Conservation (phyloP, 2,329 filamentous ascomycete species). For the Neofusicoccum laricinum region DNA sequence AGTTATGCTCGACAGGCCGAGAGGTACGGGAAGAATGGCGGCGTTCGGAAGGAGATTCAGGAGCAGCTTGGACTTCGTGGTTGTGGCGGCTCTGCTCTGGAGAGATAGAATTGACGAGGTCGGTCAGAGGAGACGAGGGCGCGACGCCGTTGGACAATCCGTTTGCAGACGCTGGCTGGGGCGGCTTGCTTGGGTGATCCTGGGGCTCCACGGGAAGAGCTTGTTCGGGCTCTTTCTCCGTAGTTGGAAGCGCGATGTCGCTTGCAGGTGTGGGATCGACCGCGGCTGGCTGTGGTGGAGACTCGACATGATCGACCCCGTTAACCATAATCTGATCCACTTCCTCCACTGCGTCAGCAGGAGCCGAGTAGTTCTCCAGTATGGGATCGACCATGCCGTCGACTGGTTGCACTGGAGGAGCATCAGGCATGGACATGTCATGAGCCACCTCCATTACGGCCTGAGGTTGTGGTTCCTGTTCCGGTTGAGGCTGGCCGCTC, state of each 20-base stretch:
- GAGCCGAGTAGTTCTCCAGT: neutral
- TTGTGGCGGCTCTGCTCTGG: conserved; percentile 11
- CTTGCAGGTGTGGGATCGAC: conserved; percentile 23
- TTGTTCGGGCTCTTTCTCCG: conserved; percentile 28
- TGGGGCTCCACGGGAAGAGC: conserved; percentile 21
- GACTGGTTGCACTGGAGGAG: neutral
- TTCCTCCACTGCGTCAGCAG: neutral
- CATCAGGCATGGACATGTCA: conserved; percentile 7
- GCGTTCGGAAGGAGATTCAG: neutral
- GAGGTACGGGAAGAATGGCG: conserved; percentile 20
- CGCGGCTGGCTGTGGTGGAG: conserved; percentile 17
- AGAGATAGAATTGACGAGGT: conserved; percentile 17
- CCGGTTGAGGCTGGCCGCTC: neutral
- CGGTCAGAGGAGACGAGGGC: conserved; percentile 20
- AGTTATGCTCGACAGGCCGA: conserved; percentile 19
- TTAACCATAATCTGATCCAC: conserved; percentile 5
- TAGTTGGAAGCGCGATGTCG: conserved; percentile 33
- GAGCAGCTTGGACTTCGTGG: neutral
- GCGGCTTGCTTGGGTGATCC: conserved; percentile 20
- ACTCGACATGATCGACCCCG: neutral
- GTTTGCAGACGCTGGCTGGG: conserved; percentile 30
- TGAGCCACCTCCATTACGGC: neutral
- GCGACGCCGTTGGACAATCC: conserved; percentile 5
- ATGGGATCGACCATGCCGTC: neutral
- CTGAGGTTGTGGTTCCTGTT: neutral